Percentiles rank a stretch among this genome's conserved stretches.
Evolutionary conservation across 2,329 filamentous ascomycete species (phyloP).

Genomic region (Chaetothyriales sp.): DNA sequence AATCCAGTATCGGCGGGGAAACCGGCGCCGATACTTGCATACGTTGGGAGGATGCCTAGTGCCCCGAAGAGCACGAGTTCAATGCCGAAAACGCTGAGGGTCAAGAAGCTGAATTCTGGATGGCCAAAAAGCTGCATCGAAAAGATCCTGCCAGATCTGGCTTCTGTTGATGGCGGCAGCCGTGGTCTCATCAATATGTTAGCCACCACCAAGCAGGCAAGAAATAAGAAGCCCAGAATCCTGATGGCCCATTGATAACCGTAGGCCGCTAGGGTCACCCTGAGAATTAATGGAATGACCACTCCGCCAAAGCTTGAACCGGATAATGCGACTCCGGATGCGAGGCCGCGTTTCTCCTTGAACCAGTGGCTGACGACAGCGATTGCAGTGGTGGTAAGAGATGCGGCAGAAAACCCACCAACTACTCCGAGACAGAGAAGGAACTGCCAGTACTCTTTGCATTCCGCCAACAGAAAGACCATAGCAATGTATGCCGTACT

Average conservation of each 20-base stretch:
- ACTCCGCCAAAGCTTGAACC: constrained; percentile 26
- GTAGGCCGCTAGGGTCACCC: constrained; percentile 19
- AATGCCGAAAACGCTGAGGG: constrained; percentile 30
- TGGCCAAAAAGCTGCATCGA: constrained; percentile 30
- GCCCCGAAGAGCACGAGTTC: constrained; percentile 37
- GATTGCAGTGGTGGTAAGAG: constrained; percentile 25
- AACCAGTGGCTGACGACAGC: constrained; percentile 29
- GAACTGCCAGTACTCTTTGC: constrained; percentile 35
- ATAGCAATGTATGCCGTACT: constrained; percentile 24
- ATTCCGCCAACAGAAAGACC: constrained; percentile 34
- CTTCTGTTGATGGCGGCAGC: constrained; percentile 19
- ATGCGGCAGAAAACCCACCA: constrained; percentile 22
- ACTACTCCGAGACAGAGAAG: constrained; percentile 26
- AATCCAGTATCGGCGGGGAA: constrained; percentile 23
- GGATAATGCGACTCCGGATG: constrained; percentile 27
- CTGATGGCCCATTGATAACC: constrained; percentile 26
- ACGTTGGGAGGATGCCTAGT: constrained; percentile 34
- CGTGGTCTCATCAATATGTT: constrained; percentile 23
- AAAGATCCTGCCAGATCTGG: constrained; percentile 19
- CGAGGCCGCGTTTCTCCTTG: constrained; percentile 23
- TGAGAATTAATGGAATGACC: constrained; percentile 24
- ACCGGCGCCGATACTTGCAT: constrained; percentile 27
- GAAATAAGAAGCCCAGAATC: constrained; percentile 23
- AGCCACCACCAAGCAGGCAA: constrained; percentile 21
- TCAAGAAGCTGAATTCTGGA: constrained; percentile 28